These are phyloP conservation scores for Mycena olivaceomarginata DNA, from an alignment of 768 basidiomycete species.

Conservation along the genomic window DNA sequence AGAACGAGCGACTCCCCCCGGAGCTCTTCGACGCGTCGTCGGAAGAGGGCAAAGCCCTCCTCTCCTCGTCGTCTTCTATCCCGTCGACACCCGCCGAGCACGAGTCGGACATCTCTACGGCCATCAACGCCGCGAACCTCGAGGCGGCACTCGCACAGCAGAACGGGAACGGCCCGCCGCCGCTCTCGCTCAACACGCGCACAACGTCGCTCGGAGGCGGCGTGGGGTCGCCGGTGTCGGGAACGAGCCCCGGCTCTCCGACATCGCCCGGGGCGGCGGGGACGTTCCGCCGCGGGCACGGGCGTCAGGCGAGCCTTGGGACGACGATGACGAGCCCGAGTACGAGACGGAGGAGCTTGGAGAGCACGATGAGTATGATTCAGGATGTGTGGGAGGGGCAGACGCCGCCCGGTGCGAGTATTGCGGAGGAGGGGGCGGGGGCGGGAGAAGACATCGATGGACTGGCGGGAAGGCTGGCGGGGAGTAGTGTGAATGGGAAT, in stretches of 20 bases:
- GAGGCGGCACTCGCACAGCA: conserved; percentile 59
- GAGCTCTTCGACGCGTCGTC: conserved; percentile 91
- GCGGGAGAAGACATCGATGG: conserved; percentile 35
- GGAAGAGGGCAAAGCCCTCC: conserved; percentile 80
- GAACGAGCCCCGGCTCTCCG: too few species aligned
- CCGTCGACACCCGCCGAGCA: conserved; percentile 77
- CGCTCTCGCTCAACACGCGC: conserved; percentile 61
- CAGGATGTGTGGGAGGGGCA: conserved; percentile 93
- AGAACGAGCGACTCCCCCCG: conserved; percentile 98
- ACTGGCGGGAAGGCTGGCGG: conserved; percentile 36
- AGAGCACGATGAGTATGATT: conserved; percentile 97
- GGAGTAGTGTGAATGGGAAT: conserved; percentile 36
- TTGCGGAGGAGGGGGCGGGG: conserved; percentile 56
- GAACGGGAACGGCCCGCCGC: conserved; percentile 48
- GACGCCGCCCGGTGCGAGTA: conserved; percentile 57
- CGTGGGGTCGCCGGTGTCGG: too few species aligned
- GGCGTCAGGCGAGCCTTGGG: conserved; percentile 89
- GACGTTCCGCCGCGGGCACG: too few species aligned
- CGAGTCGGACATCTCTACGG: conserved; percentile 66
- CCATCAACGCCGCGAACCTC: conserved; percentile 66
- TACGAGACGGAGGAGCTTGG: conserved; percentile 92
- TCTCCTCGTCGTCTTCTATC: conserved; percentile 64
- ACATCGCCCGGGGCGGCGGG: too few species aligned
- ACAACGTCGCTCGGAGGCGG: too few species aligned
- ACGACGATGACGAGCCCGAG: conserved; percentile 98